Percentiles rank a stretch among this genome's conserved stretches.
These are phyloP conservation scores for Ziziphus jujuba DNA, from an alignment of 306 rosid species.

Conservation along the genomic window DNA sequence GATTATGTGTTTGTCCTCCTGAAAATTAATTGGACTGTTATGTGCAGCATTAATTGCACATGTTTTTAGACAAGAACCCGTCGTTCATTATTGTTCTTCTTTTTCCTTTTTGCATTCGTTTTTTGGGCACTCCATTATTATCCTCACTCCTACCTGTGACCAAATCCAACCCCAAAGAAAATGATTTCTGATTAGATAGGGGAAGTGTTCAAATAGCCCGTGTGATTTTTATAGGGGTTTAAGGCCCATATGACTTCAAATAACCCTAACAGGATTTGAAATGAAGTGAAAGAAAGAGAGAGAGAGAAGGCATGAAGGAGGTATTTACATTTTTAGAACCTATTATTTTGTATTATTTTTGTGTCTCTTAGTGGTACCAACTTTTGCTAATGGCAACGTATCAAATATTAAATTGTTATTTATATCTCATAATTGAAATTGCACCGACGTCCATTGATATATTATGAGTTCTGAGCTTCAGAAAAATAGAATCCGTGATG, in stretches of 20 bases:
- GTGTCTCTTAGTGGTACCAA: slow-evolving; percentile 21
- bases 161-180: slow-evolving; percentile 22
- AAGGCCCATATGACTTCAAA: slow-evolving; percentile 18
- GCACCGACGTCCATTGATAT: too few relatives aligned
- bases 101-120: slow-evolving; percentile 9
- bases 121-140: slow-evolving; percentile 19
- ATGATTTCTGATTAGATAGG: slow-evolving; percentile 39
- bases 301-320: neutral
- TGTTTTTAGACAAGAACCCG: slow-evolving; percentile 9
- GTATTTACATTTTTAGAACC: slow-evolving; percentile 13
- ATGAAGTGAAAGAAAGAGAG: neutral
- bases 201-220: slow-evolving; percentile 30
- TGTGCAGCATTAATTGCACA: slow-evolving; percentile 5
- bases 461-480: neutral
- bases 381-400: slow-evolving; percentile 30
- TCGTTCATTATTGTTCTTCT: neutral
- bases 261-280: slow-evolving; percentile 17
- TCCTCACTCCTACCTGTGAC: slow-evolving; percentile 23
- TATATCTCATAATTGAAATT: too few relatives aligned
- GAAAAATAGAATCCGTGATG: neutral
- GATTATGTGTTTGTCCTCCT: slow-evolving; percentile 2
- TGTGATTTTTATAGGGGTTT: slow-evolving; percentile 21
- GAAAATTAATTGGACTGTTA: slow-evolving; percentile 2
- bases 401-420: neutral
- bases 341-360: slow-evolving; percentile 27